Percentiles rank a stretch among this genome's conserved stretches.
Conservation (phyloP, 495 filamentous ascomycete genomes). For the Lasiosphaeria ovina region DNA sequence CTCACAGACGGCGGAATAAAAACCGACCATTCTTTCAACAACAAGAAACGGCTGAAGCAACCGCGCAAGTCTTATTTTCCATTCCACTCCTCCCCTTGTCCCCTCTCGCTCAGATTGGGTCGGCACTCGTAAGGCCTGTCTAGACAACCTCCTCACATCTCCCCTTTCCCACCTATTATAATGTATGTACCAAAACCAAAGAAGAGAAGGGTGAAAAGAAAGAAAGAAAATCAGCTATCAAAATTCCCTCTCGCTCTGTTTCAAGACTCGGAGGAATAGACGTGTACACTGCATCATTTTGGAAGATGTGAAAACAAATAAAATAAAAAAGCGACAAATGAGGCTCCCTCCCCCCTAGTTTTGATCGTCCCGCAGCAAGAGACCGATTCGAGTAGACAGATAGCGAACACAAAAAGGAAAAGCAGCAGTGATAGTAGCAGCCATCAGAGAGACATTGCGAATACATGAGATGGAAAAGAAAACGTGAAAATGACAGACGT, state of each 20-base stretch:
- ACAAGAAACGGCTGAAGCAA: not conserved
- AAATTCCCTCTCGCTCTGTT: no score
- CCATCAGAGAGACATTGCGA: constrained; percentile 14
- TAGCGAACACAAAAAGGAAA: not conserved
- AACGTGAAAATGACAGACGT: constrained; percentile 4
- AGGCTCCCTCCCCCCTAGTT: no score
- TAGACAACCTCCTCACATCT: not conserved
- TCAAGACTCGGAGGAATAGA: no score
- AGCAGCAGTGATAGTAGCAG: not conserved
- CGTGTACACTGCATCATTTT: no score
- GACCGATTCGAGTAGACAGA: no score
- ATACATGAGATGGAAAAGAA: constrained; percentile 13
- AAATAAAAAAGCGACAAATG: no score
- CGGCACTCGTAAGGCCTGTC: not conserved
- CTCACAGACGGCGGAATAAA: not conserved
- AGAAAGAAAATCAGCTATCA: not conserved
- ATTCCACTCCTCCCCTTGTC: not conserved
- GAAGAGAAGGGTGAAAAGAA: not conserved
- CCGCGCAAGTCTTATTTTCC: no score
- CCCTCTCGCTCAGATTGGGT: not conserved
- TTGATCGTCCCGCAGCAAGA: no score
- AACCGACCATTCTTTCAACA: not conserved
- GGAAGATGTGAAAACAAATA: no score
- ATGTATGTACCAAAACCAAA: not conserved
- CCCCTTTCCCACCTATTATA: not conserved